A percentile compares a stretch with the other conserved stretches of the same genome.
These are phyloP conservation scores for Pleurotus citrinopileatus DNA, from an alignment of 768 basidiomycete genomes.

Conservation along the genomic window DNA sequence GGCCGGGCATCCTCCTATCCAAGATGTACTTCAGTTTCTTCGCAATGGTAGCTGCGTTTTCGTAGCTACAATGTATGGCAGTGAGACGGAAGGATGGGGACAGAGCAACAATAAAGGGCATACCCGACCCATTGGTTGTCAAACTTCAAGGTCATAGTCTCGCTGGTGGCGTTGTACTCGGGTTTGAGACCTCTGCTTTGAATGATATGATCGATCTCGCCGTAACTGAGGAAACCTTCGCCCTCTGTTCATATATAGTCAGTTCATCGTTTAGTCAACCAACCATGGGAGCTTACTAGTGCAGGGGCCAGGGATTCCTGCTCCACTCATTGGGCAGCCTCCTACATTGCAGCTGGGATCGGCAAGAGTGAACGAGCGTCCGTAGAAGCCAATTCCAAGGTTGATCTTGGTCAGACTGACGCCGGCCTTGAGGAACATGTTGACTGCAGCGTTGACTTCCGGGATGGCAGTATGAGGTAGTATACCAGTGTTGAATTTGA, in stretches of 20 bases:
- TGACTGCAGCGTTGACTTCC: constrained; percentile 6
- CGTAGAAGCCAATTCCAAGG: constrained; percentile 10
- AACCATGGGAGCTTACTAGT: constrained; percentile 2
- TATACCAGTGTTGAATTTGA: constrained; percentile 10
- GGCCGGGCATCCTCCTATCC: constrained; percentile 9
- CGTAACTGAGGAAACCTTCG: constrained; percentile 7
- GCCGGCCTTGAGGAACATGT: constrained; percentile 9
- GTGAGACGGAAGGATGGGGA: not conserved
- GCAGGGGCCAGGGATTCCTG: not conserved
- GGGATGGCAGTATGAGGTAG: constrained; percentile 10
- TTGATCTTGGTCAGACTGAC: constrained; percentile 10
- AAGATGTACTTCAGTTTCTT: constrained; percentile 10
- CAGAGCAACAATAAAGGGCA: not conserved
- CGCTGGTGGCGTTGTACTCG: constrained; percentile 4
- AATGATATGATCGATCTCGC: constrained; percentile 11
- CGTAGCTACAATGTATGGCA: not conserved
- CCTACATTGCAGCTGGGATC: constrained; percentile 3
- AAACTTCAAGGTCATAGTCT: constrained; percentile 6
- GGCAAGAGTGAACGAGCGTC: constrained; percentile 8
- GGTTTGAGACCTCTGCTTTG: constrained; percentile 8
- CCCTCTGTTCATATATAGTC: not conserved
- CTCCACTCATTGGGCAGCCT: constrained; percentile 6
- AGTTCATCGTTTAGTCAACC: not conserved
- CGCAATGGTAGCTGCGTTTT: constrained; percentile 9
- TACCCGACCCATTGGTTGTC: constrained; percentile 12